Evolutionary conservation across 345 rosid genomes (phyloP).

Genomic region (Clarkia xantiana): DNA sequence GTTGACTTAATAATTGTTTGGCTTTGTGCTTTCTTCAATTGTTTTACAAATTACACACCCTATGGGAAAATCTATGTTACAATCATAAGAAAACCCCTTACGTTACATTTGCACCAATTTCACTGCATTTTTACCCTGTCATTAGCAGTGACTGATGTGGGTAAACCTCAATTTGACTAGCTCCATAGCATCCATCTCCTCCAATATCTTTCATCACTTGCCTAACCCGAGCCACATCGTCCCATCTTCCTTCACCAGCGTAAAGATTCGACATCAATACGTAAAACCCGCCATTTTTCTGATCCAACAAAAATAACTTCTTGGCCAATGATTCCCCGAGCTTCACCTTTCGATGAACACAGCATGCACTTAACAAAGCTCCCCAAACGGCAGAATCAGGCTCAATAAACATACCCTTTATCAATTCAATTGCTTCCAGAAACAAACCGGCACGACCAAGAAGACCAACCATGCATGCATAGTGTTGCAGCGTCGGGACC

Average conservation of each 20-base stretch:
- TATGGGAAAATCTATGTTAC: too few relatives aligned
- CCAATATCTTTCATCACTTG: conserved; percentile 55
- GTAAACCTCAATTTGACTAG: conserved; percentile 31
- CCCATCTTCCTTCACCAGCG: conserved; percentile 64
- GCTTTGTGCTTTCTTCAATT: too few relatives aligned
- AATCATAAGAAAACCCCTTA: too few relatives aligned
- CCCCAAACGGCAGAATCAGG: conserved; percentile 83
- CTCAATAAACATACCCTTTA: conserved; percentile 27
- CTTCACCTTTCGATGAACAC: conserved; percentile 44
- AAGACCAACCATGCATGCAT: conserved; percentile 58
- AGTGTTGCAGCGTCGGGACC: conserved; percentile 53
- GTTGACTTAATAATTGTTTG: too few relatives aligned
- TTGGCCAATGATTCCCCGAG: conserved; percentile 72
- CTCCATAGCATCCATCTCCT: conserved; percentile 65
- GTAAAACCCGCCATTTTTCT: conserved; percentile 56
- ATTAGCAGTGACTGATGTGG: too few relatives aligned
- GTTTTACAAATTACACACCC: too few relatives aligned
- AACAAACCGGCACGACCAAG: conserved; percentile 48
- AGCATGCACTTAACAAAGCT: conserved; percentile 57
- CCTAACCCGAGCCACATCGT: conserved; percentile 55
- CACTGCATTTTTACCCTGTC: too few relatives aligned
- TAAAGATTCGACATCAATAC: conserved; percentile 83
- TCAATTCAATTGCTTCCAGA: conserved; percentile 41
- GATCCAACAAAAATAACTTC: conserved; percentile 51
- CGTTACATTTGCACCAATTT: too few relatives aligned